Percentiles rank a stretch among this genome's conserved stretches.
These are phyloP conservation scores for Monotropa hypopitys DNA, from an alignment of 179 eudicot species.

Conservation along the genomic window DNA sequence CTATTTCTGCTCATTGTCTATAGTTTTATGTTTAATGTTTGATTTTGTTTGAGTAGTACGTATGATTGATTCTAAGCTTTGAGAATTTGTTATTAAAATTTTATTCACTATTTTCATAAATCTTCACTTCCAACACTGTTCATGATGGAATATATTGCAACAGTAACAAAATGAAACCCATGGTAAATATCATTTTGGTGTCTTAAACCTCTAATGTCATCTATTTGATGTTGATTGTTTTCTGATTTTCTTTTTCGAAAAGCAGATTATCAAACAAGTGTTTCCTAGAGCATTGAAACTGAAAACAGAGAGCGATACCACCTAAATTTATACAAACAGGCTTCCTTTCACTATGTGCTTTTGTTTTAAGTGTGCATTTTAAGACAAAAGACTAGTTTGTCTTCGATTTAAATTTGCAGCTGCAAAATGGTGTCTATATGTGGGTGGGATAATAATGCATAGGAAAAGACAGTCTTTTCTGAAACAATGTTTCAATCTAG, in stretches of 20 bases:
- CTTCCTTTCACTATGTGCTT: background rate
- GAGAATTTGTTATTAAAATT: no score
- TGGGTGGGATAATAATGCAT: background rate
- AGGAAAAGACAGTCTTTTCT: background rate
- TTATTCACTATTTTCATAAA: no score
- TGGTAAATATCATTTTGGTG: background rate
- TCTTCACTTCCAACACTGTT: no score
- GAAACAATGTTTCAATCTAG: background rate
- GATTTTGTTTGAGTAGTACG: no score
- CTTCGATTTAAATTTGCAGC: background rate
- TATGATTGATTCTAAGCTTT: no score
- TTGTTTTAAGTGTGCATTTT: background rate
- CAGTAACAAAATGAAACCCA: no score
- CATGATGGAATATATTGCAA: no score
- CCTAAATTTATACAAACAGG: background rate
- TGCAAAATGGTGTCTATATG: background rate
- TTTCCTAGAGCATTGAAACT: background rate
- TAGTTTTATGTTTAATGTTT: no score
- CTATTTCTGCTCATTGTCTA: no score
- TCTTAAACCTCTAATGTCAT: background rate
- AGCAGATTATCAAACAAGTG: background rate
- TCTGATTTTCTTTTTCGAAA: background rate
- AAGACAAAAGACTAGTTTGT: background rate
- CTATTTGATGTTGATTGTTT: background rate
- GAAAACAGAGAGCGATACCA: background rate